Base-by-base conservation (phyloP, 2,329 filamentous ascomycete species). In the Biscogniauxia mediterranea region DNA sequence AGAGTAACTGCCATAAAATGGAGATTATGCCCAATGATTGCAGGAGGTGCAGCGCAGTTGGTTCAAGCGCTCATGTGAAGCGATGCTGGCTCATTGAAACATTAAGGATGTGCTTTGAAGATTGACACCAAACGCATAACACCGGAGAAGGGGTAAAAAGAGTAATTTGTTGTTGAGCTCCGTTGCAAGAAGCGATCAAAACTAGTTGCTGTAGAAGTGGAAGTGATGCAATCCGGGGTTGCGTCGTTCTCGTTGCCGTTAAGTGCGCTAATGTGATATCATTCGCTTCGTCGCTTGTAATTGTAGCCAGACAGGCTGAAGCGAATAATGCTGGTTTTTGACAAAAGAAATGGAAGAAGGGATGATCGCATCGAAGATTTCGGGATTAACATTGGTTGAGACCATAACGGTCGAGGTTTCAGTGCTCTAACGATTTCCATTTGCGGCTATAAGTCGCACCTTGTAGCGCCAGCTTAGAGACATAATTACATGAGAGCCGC, bases 401-500 rank as follows among this genome's bases (percentile, higher is more conserved):
- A 21, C 57, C 52, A 57, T 50, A 54, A 55, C 15, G 21, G 54
- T n/a, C 38, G 38, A 23, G 55, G 13, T 21, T 25, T 58, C 55
- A 57, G 15, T 9, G 42, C 42, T 52, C 46, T 53, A 50, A 57
- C 50, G 19, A 23, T 54, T 55, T 57, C 57, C 52, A 49, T 46
- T 32, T 21, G 49, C 56, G 56, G 58, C 42, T 42, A 53, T 64
- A 59, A 59, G 59, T 57, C 57, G 5, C 23, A 23, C 65, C 28
- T 28, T 20, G 32, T 25, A 58, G 62, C 57, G 58, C 63, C 57
- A 52, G 26, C 59, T 46, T 13, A 25, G 54, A 50, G 25, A 55
- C 53, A 60, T 78, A 46, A 46, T 46, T 83, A 87, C 71, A 86
- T 73, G 60, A 86, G 64, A n/a, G 78, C 81, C 17, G 79, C 79